These are phyloP conservation scores for Tulasnella calospora DNA, from an alignment of 768 basidiomycete genomes.

Conservation along the genomic window DNA sequence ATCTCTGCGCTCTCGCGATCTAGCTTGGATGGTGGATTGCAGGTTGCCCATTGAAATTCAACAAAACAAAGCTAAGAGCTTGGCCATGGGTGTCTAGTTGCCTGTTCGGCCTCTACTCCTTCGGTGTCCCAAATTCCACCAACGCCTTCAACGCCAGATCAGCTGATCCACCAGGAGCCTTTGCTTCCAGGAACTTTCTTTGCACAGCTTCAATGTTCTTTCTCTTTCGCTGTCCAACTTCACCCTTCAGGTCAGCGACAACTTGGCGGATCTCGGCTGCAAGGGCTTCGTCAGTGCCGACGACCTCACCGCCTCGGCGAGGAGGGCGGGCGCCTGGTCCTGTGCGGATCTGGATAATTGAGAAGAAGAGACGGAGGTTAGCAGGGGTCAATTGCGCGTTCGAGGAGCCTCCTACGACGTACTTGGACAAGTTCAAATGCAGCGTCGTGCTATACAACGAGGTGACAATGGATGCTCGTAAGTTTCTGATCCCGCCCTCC, in stretches of 20 bases:
- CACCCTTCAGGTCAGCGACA: not conserved
- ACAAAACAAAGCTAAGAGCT: no score
- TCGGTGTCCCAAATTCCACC: not conserved
- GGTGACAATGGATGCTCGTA: not conserved
- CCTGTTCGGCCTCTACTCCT: not conserved
- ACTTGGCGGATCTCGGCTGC: constrained; percentile 11
- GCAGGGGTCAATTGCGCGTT: not conserved
- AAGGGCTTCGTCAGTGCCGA: constrained; percentile 12
- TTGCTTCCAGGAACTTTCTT: not conserved
- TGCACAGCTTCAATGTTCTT: constrained; percentile 1
- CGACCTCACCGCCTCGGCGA: constrained; percentile 4
- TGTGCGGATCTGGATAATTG: constrained; percentile 9
- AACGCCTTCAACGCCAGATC: constrained; percentile 4
- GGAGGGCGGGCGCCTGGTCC: constrained; percentile 10
- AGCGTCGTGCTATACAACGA: not conserved
- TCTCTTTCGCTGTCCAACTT: constrained; percentile 12
- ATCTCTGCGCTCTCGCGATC: not conserved
- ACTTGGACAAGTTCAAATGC: constrained; percentile 20
- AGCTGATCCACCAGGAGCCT: not conserved
- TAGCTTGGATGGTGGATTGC: no score
- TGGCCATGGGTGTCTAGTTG: no score
- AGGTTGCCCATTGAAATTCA: no score
- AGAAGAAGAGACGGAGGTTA: not conserved
- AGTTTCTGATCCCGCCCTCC: not conserved
- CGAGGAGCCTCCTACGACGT: not conserved